A percentile compares a stretch with the other conserved stretches of the same genome.
These are phyloP conservation scores for Patellaria atrata DNA, from an alignment of 495 filamentous ascomycete species.

Conservation along the genomic window DNA sequence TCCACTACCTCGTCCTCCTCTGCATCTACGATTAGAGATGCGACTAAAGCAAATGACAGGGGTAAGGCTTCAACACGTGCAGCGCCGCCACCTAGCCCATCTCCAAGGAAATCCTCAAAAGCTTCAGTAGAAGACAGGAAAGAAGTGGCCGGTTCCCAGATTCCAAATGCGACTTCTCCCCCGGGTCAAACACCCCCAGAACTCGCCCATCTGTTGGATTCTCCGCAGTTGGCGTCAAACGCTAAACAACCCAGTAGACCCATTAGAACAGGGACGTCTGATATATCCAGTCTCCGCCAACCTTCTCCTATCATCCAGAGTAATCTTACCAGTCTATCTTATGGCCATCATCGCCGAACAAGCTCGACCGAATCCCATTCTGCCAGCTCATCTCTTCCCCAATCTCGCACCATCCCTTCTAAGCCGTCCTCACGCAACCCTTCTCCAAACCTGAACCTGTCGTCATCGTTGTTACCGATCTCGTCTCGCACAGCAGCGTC, in stretches of 20 bases:
- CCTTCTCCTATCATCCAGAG: constrained; percentile 62
- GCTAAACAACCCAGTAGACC: constrained; percentile 35
- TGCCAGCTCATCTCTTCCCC: constrained; percentile 1
- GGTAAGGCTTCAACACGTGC: constrained; percentile 31
- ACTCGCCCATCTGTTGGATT: constrained; percentile 28
- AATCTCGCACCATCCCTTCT: constrained; percentile 15
- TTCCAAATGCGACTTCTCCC: constrained; percentile 1
- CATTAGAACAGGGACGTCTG: constrained; percentile 66
- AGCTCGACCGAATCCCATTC: constrained; percentile 19
- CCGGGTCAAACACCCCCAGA: constrained; percentile 24
- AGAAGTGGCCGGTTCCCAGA: no score
- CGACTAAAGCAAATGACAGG: constrained; percentile 34
- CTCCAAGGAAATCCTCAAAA: constrained; percentile 50
- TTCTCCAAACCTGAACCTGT: constrained; percentile 24
- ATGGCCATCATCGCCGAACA: constrained; percentile 30
- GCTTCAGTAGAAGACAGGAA: no score
- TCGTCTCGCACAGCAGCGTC: constrained; percentile 21
- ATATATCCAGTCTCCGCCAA: constrained; percentile 43
- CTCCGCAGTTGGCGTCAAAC: constrained; percentile 10
- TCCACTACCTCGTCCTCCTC: constrained; percentile 31
- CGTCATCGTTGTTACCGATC: constrained; percentile 7
- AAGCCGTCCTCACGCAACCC: constrained; percentile 29
- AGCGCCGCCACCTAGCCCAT: constrained; percentile 43
- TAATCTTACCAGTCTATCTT: constrained; percentile 43
- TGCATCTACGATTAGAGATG: constrained; percentile 25